Conservation (phyloP, 2,329 filamentous ascomycete species). For the Magnaporthiopsis incrustans region DNA sequence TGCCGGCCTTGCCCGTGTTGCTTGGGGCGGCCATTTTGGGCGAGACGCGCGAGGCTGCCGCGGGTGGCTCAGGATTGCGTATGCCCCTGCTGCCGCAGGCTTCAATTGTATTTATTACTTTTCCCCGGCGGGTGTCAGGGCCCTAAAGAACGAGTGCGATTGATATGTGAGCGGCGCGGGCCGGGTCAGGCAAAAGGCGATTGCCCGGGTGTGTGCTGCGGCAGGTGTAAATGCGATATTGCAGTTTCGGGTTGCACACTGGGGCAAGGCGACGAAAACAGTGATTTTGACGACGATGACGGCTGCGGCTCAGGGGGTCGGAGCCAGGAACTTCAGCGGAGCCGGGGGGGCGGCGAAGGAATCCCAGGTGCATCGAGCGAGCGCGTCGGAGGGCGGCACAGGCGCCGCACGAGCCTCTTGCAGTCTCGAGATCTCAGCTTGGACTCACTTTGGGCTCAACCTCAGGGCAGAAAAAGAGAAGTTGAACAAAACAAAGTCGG, state of each 20-base stretch:
- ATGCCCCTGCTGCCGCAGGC: neutral
- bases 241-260: slow-evolving; percentile 1
- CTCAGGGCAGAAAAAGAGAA: neutral
- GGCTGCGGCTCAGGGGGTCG: neutral
- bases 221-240: neutral
- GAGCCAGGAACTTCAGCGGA: neutral
- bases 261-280: neutral
- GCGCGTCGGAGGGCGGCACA: neutral
- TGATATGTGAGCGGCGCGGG: neutral
- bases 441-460: neutral
- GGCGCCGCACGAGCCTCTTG: neutral
- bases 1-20: slow-evolving; percentile 45
- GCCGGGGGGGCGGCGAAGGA: neutral
- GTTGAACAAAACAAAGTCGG: neutral
- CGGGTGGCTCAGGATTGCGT: neutral
- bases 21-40: slow-evolving; percentile 5
- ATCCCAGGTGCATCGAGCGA: neutral
- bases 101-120: neutral
- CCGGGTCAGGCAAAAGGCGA: neutral
- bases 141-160: neutral
- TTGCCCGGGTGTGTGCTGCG: too few relatives aligned
- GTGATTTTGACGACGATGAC: neutral
- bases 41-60: neutral
- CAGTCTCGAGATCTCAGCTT: too few relatives aligned
- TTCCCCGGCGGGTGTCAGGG: too few relatives aligned